A percentile compares a stretch with the other conserved stretches of the same genome.
Conservation (phyloP, 768 basidiomycete species). For the Rhodotorula kratochvilovae region DNA sequence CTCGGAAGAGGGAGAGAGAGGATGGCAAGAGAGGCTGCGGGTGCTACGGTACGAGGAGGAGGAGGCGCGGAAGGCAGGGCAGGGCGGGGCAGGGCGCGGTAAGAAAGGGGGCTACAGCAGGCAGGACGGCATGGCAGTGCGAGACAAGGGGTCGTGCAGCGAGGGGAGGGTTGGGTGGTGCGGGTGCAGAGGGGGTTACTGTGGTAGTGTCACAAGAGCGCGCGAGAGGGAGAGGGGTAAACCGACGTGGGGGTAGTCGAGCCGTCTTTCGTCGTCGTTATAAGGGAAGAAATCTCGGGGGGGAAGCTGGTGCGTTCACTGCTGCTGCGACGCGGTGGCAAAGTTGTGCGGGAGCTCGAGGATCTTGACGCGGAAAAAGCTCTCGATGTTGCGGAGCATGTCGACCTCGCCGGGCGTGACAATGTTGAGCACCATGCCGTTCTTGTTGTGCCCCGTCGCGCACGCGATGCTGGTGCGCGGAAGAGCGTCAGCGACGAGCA, state of each 20-base stretch:
- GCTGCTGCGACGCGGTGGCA: slow-evolving; percentile 4
- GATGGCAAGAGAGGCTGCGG: not conserved
- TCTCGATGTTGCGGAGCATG: slow-evolving; percentile 96
- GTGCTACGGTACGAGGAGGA: not conserved
- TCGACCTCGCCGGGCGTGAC: slow-evolving; percentile 65
- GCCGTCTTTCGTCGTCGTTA: too few species aligned
- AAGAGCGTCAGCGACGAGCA: too few species aligned
- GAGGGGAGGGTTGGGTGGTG: not conserved
- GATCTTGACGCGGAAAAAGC: slow-evolving; percentile 63
- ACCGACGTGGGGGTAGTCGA: not conserved
- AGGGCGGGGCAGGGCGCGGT: not conserved
- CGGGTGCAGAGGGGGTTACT: not conserved
- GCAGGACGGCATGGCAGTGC: not conserved
- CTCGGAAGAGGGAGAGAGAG: not conserved
- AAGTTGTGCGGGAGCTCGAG: slow-evolving; percentile 33
- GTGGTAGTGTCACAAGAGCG: not conserved
- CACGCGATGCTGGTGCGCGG: slow-evolving; percentile 58
- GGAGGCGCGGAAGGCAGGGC: not conserved
- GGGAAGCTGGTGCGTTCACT: too few species aligned
- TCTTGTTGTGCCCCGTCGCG: slow-evolving; percentile 60
- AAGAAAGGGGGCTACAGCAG: not conserved
- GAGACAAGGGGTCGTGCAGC: not conserved
- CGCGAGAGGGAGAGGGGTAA: not conserved
- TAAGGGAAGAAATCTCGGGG: too few species aligned
- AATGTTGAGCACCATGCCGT: slow-evolving; percentile 79